Conservation (phyloP, 2,329 filamentous ascomycete species). For the Penicillium sp. region DNA sequence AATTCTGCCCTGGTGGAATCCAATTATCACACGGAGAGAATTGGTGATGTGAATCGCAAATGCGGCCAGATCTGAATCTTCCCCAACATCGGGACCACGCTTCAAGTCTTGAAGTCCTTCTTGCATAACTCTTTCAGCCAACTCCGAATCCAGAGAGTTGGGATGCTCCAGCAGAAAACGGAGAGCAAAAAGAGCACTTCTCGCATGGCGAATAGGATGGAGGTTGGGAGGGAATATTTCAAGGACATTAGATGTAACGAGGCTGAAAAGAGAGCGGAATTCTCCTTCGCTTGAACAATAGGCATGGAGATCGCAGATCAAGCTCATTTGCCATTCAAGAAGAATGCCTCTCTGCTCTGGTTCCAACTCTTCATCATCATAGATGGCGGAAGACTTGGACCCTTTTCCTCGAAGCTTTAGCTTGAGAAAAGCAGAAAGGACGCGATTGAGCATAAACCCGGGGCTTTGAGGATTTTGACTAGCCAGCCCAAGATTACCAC, state of each 20-base stretch:
- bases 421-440: constrained; percentile 34
- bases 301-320: constrained; percentile 30
- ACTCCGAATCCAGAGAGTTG: constrained; percentile 21
- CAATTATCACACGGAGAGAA: constrained; percentile 32
- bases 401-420: constrained; percentile 31
- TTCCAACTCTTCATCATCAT: constrained; percentile 29
- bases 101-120: constrained; percentile 24
- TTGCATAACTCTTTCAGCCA: constrained; percentile 25
- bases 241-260: constrained; percentile 30
- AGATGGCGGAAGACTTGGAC: constrained; percentile 23
- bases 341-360: constrained; percentile 27
- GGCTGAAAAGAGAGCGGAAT: constrained; percentile 25
- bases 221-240: constrained; percentile 27
- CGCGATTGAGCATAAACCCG: constrained; percentile 35
- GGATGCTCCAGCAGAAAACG: constrained; percentile 34
- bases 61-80: constrained; percentile 25
- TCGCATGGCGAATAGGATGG: constrained; percentile 36
- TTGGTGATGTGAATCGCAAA: constrained; percentile 29
- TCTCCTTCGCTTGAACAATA: constrained; percentile 25
- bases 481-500: constrained; percentile 23
- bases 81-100: constrained; percentile 9
- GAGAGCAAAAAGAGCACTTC: constrained; percentile 32
- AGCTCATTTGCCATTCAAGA: constrained; percentile 36
- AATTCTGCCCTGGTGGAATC: constrained; percentile 32
- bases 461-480: constrained; percentile 34